phyloP scores from a whole-genome alignment of 345 rosid genomes.

The Gossypium mustelinum region DNA sequence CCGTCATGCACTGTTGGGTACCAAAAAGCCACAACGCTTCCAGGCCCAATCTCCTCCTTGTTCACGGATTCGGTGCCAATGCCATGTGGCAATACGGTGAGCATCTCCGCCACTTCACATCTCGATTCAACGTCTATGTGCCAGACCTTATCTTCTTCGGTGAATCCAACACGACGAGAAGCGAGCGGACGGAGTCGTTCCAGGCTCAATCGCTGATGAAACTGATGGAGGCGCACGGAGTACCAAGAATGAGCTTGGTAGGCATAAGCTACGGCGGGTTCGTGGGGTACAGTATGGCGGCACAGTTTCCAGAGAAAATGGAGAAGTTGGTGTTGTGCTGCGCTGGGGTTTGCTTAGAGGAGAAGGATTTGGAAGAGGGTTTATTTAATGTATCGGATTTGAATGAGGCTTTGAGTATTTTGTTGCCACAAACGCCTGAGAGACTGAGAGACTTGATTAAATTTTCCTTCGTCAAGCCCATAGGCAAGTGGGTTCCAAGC shows the following conservation, averaged over 20 bases:
- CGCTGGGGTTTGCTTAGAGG: constrained; percentile 72
- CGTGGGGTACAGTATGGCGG: constrained; percentile 69
- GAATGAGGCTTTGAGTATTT: constrained; percentile 57
- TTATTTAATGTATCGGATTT: constrained; percentile 55
- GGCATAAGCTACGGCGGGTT: constrained; percentile 86
- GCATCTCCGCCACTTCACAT: constrained; percentile 48
- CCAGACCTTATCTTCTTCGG: constrained; percentile 79
- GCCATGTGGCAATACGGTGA: constrained; percentile 81
- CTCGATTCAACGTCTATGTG: constrained; percentile 62
- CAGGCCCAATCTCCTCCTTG: constrained; percentile 54
- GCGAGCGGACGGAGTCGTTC: constrained; percentile 51
- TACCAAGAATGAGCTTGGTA: constrained; percentile 42
- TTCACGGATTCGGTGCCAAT: constrained; percentile 77
- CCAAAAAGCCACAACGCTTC: constrained; percentile 35
- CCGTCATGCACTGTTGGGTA: constrained; percentile 70
- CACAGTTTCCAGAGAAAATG: constrained; percentile 44
- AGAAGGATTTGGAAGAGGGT: constrained; percentile 60
- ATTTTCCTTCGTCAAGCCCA: constrained; percentile 54
- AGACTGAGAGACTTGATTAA: constrained; percentile 58
- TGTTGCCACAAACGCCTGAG: constrained; percentile 66
- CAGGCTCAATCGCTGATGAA: constrained; percentile 58
- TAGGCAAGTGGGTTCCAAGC: constrained; percentile 37
- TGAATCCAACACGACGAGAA: constrained; percentile 38
- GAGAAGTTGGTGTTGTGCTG: constrained; percentile 69
- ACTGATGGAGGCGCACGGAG: constrained; percentile 51